A percentile compares a stretch with the other conserved stretches of the same genome.
Conservation (phyloP, 345 rosid genomes). For the Anacardium occidentale region DNA sequence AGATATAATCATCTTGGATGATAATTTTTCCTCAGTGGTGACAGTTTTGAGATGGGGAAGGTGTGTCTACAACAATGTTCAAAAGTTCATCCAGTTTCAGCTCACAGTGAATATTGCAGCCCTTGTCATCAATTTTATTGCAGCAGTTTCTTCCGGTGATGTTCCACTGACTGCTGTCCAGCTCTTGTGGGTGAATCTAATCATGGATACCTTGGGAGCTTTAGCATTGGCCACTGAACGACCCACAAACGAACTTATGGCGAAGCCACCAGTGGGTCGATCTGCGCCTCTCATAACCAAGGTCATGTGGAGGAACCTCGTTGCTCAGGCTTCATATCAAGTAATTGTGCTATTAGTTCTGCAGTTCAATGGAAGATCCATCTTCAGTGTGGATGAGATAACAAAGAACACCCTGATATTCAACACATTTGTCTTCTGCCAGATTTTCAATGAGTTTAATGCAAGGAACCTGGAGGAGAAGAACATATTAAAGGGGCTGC, state of each 20-base stretch:
- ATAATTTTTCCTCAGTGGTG: conserved; percentile 37
- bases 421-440: conserved; percentile 40
- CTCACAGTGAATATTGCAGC: conserved; percentile 45
- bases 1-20: conserved; percentile 43
- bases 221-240: conserved; percentile 39
- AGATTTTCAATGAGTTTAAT: conserved; percentile 40
- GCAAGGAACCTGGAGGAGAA: conserved; percentile 43
- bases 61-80: conserved; percentile 44
- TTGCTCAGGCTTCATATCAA: conserved; percentile 41
- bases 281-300: conserved; percentile 36
- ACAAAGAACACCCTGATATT: conserved; percentile 38
- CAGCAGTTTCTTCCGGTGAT: conserved; percentile 37
- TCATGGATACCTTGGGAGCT: conserved; percentile 49
- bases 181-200: conserved; percentile 45
- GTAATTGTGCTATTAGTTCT: conserved; percentile 31
- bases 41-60: conserved; percentile 44
- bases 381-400: conserved; percentile 26
- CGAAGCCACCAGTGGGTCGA: conserved; percentile 33
- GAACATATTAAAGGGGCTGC: conserved; percentile 43
- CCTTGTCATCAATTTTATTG: conserved; percentile 38
- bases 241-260: conserved; percentile 38
- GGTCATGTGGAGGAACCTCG: conserved; percentile 45
- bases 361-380: conserved; percentile 35
- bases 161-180: conserved; percentile 49
- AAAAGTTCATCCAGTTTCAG: conserved; percentile 47